Conservation (phyloP, 768 basidiomycete genomes). For the Russula sp. region DNA sequence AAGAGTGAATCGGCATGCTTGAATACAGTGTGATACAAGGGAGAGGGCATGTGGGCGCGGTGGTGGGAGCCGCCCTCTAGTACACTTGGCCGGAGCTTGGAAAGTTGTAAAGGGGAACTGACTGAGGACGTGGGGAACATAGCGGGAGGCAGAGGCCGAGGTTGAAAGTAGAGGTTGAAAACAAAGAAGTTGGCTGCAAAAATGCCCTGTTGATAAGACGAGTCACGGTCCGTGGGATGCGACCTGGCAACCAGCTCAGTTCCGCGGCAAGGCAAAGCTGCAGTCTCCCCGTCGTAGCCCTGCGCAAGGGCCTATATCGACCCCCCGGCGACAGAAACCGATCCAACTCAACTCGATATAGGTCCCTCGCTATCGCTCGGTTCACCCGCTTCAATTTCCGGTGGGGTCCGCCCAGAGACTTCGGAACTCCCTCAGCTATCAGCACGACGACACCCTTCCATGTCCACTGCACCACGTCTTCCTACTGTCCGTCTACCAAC, state of each 20-base stretch:
- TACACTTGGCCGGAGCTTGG: neutral
- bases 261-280: slow-evolving; percentile 5
- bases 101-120: neutral
- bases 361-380: slow-evolving; percentile 7
- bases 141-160: neutral
- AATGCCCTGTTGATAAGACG: neutral
- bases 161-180: neutral
- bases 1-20: neutral
- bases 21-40: neutral
- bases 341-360: slow-evolving; percentile 10
- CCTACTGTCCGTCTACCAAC: slow-evolving; percentile 48
- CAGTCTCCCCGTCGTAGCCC: neutral
- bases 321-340: slow-evolving; percentile 6
- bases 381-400: slow-evolving; percentile 8
- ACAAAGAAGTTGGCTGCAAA: neutral
- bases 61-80: neutral
- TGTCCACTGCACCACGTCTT: slow-evolving; percentile 28
- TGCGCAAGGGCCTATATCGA: slow-evolving; percentile 10
- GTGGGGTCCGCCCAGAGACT: slow-evolving; percentile 8
- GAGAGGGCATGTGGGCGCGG: neutral
- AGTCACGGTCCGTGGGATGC: neutral
- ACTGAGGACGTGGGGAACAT: neutral
- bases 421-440: neutral
- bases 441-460: slow-evolving; percentile 18
- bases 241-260: slow-evolving; percentile 9